Evolutionary conservation across 108 stramenopile genomes (phyloP).

Genomic region (Tribonema minus): DNA sequence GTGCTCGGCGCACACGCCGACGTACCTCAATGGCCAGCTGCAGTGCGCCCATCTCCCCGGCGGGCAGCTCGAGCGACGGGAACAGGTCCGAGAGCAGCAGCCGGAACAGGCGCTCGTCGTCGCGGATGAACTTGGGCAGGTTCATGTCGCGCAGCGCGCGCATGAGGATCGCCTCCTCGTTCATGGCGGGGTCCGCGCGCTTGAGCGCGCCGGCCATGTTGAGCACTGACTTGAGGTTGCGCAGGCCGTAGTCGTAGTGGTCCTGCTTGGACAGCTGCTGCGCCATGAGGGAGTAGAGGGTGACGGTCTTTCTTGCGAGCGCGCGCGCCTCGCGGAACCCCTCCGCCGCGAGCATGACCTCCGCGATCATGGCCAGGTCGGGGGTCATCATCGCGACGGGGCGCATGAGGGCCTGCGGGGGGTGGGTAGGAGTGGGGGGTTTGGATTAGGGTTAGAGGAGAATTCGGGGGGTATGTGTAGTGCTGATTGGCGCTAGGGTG

Average conservation of each 20-base stretch:
- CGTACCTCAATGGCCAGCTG: slow-evolving; percentile 28
- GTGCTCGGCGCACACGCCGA: too few species aligned
- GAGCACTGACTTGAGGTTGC: slow-evolving; percentile 65
- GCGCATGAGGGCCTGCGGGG: slow-evolving; percentile 49
- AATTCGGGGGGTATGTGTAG: not conserved
- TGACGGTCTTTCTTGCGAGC: slow-evolving; percentile 67
- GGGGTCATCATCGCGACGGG: slow-evolving; percentile 73
- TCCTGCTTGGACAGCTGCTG: slow-evolving; percentile 71
- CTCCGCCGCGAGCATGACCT: slow-evolving; percentile 68
- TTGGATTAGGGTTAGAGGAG: not conserved
- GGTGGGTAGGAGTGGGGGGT: not conserved
- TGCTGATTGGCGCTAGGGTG: not conserved
- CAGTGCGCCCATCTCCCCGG: slow-evolving; percentile 55
- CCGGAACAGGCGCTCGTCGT: slow-evolving; percentile 64
- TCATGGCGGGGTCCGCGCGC: slow-evolving; percentile 57
- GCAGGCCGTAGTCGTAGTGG: slow-evolving; percentile 70
- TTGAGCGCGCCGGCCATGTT: slow-evolving; percentile 68
- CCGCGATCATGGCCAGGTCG: slow-evolving; percentile 67
- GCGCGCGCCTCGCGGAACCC: slow-evolving; percentile 62
- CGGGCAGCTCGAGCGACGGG: slow-evolving; percentile 61
- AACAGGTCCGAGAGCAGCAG: slow-evolving; percentile 66
- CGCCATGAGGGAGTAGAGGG: slow-evolving; percentile 65
- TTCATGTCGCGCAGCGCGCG: slow-evolving; percentile 72
- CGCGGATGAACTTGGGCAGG: slow-evolving; percentile 72
- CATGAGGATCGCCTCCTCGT: slow-evolving; percentile 66